Conservation (phyloP, 225 moss, liverwort and hornwort species). For the Sphagnum contortum region DNA sequence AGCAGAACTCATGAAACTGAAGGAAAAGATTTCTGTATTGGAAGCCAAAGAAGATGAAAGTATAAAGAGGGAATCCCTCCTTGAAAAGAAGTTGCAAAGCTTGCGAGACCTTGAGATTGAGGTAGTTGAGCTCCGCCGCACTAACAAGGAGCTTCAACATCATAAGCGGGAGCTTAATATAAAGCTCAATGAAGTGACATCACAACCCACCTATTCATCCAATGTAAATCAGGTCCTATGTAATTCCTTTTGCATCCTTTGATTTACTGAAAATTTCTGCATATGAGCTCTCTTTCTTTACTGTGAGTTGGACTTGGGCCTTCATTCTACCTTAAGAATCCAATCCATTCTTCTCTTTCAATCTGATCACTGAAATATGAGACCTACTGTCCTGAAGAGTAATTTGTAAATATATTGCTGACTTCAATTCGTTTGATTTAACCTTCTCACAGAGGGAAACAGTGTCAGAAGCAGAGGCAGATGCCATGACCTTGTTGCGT, state of each 20-base stretch:
- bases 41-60: constrained; percentile 24
- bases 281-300: no score
- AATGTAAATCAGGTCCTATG: not conserved
- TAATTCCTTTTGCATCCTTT: not conserved
- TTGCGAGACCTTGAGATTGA: constrained; percentile 47
- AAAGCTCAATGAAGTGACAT: no score
- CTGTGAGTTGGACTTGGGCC: no score
- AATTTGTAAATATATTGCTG: not conserved
- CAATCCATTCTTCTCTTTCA: no score
- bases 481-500: constrained; percentile 34
- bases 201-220: no score
- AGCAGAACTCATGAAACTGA: constrained; percentile 41
- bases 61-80: constrained; percentile 28
- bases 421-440: no score
- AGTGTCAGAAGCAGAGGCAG: constrained; percentile 26
- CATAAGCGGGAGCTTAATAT: no score
- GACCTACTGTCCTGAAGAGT: no score
- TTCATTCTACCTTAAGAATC: no score
- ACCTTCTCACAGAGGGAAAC: no score
- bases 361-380: no score
- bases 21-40: constrained; percentile 32
- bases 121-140: constrained; percentile 44
- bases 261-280: not conserved
- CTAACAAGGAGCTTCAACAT: constrained; percentile 4
- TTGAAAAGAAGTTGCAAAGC: constrained; percentile 42